phyloP scores from a whole-genome alignment of 768 basidiomycete species.

The Auriscalpium vulgare region DNA sequence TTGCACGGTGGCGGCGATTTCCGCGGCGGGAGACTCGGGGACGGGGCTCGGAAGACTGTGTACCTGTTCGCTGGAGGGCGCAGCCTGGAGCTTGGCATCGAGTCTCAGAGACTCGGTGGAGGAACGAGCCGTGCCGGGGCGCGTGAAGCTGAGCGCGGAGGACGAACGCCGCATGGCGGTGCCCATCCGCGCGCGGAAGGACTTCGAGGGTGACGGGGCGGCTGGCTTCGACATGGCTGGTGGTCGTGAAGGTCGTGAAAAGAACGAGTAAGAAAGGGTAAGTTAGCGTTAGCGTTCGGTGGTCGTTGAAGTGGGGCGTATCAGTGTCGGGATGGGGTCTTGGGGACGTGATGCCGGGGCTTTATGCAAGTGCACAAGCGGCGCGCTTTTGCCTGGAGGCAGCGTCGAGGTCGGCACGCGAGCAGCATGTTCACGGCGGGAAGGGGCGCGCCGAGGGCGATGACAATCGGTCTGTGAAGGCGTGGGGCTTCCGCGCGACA shows the following conservation, averaged over 20 bases:
- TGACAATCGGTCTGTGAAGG: not conserved
- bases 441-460: not conserved
- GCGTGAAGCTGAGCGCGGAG: slow-evolving; percentile 9
- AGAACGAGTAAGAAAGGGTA: slow-evolving; percentile 1
- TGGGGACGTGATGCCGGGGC: no score
- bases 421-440: slow-evolving; percentile 7
- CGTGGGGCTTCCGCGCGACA: not conserved
- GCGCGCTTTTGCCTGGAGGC: slow-evolving; percentile 11
- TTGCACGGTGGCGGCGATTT: slow-evolving; percentile 16
- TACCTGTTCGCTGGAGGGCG: slow-evolving; percentile 13
- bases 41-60: slow-evolving; percentile 50
- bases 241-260: not conserved
- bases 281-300: not conserved
- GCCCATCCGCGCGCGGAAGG: slow-evolving; percentile 12
- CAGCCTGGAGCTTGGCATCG: slow-evolving; percentile 25
- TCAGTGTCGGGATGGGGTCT: no score
- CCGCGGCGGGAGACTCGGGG: slow-evolving; percentile 55
- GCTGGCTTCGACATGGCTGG: slow-evolving; percentile 9
- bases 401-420: slow-evolving; percentile 9
- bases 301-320: no score
- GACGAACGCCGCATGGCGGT: slow-evolving; percentile 12
- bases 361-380: no score
- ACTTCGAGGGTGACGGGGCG: slow-evolving; percentile 2
- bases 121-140: slow-evolving; percentile 8
- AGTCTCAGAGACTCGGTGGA: slow-evolving; percentile 23